Percentiles rank a stretch among this genome's conserved stretches.
Conservation (phyloP, 176 grass and related monocot species). For the Rhynchospora pubera region DNA sequence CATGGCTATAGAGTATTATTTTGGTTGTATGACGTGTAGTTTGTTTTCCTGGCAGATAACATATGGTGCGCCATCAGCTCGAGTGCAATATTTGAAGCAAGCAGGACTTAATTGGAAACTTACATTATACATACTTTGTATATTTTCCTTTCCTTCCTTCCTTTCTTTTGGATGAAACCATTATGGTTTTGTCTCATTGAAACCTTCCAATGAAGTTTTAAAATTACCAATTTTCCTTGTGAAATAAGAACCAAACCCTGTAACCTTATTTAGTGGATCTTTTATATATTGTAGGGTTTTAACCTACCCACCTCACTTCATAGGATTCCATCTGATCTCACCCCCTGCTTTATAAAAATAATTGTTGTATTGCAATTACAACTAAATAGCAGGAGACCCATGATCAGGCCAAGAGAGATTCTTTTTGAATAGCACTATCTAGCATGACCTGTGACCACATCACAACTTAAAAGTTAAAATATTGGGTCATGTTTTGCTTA, state of each 20-base stretch:
- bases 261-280: background rate
- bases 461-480: background rate
- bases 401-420: background rate
- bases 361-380: background rate
- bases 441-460: background rate
- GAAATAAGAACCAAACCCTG: background rate
- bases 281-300: background rate
- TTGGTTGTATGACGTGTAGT: constrained; percentile 13
- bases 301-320: constrained; percentile 4
- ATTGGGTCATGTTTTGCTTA: background rate
- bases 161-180: background rate
- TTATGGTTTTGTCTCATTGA: background rate
- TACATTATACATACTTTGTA: constrained; percentile 49
- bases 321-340: background rate
- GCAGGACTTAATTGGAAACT: constrained; percentile 38
- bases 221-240: background rate
- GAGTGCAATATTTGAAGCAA: constrained; percentile 56
- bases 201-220: constrained; percentile 2
- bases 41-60: constrained; percentile 59
- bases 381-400: background rate
- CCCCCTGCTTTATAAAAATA: background rate
- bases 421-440: background rate
- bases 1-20: constrained; percentile 1
- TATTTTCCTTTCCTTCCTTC: constrained; percentile 22
- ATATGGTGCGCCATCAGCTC: constrained; percentile 75